Percentiles rank a stretch among this genome's conserved stretches.
These are phyloP conservation scores for Ambispora gerdemannii DNA, from an alignment of 192 early-diverging fungal species.

Conservation along the genomic window DNA sequence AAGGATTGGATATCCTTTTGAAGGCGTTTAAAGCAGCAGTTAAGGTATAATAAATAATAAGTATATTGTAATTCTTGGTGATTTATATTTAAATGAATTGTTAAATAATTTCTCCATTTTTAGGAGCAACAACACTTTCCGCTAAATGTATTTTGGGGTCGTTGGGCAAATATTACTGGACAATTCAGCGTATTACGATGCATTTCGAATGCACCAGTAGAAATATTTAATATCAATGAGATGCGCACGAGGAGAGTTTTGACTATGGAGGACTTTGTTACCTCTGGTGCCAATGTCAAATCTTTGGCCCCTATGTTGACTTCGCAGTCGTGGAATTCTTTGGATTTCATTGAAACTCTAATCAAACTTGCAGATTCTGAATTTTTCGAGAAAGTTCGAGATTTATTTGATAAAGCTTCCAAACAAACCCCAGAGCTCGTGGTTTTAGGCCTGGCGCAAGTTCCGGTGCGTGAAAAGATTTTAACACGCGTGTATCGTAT, in stretches of 20 bases:
- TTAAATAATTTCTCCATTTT: neutral
- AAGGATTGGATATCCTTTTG: slow-evolving; percentile 61
- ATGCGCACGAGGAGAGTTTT: slow-evolving; percentile 53
- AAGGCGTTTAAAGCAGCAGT: slow-evolving; percentile 54
- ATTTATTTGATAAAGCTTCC: slow-evolving; percentile 57
- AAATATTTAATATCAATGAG: slow-evolving; percentile 57
- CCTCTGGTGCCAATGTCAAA: slow-evolving; percentile 43
- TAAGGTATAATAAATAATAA: slow-evolving; percentile 41
- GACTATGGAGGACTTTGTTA: slow-evolving; percentile 51
- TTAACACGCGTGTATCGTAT: neutral
- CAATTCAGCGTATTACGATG: slow-evolving; percentile 70
- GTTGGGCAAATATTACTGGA: slow-evolving; percentile 67
- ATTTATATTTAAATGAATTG: neutral
- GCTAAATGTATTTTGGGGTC: slow-evolving; percentile 62
- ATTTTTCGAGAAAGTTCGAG: slow-evolving; percentile 58
- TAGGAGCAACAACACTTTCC: slow-evolving; percentile 67
- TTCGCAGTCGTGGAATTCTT: slow-evolving; percentile 59
- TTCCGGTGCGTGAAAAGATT: slow-evolving; percentile 41
- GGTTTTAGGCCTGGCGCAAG: slow-evolving; percentile 67
- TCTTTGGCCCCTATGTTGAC: slow-evolving; percentile 47
- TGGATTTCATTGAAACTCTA: slow-evolving; percentile 71
- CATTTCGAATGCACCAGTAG: slow-evolving; percentile 53
- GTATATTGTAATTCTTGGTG: neutral
- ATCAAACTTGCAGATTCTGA: slow-evolving; percentile 54
- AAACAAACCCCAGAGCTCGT: slow-evolving; percentile 72